phyloP scores from a whole-genome alignment of 257 asterid genomes.

The Jacaranda copaia region DNA sequence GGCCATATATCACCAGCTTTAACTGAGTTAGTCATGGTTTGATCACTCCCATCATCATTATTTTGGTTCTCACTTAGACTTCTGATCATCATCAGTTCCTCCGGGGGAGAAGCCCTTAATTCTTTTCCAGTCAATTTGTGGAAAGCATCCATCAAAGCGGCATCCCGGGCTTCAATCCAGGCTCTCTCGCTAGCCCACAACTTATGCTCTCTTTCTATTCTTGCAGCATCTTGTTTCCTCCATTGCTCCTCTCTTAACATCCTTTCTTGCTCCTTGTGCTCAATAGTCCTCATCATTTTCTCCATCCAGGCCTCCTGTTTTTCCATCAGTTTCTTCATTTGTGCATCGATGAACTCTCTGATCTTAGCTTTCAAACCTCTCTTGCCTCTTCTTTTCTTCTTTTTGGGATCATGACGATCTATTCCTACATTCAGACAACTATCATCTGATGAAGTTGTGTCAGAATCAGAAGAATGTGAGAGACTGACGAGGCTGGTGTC shows the following conservation, averaged over 20 bases:
- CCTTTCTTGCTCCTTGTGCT: slow-evolving; percentile 77
- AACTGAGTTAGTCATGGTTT: no score
- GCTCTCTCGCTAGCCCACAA: slow-evolving; percentile 81
- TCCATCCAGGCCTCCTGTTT: slow-evolving; percentile 87
- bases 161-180: slow-evolving; percentile 78
- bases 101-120: background rate
- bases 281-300: slow-evolving; percentile 70
- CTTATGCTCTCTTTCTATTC: slow-evolving; percentile 71
- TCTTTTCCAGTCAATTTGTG: slow-evolving; percentile 53
- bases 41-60: no score
- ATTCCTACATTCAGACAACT: background rate
- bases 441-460: slow-evolving; percentile 56
- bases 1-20: slow-evolving; percentile 44
- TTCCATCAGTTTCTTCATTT: slow-evolving; percentile 74
- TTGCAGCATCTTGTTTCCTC: slow-evolving; percentile 70
- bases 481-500: slow-evolving; percentile 65
- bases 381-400: slow-evolving; percentile 53
- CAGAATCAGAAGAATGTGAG: slow-evolving; percentile 62
- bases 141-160: slow-evolving; percentile 66
- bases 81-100: no score
- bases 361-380: slow-evolving; percentile 68
- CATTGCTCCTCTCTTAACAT: slow-evolving; percentile 70
- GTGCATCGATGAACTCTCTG: slow-evolving; percentile 62
- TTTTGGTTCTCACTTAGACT: no score
- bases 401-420: slow-evolving; percentile 28